Evolutionary conservation across 2,329 filamentous ascomycete genomes (phyloP).

Genomic region (Cryphonectria japonica): DNA sequence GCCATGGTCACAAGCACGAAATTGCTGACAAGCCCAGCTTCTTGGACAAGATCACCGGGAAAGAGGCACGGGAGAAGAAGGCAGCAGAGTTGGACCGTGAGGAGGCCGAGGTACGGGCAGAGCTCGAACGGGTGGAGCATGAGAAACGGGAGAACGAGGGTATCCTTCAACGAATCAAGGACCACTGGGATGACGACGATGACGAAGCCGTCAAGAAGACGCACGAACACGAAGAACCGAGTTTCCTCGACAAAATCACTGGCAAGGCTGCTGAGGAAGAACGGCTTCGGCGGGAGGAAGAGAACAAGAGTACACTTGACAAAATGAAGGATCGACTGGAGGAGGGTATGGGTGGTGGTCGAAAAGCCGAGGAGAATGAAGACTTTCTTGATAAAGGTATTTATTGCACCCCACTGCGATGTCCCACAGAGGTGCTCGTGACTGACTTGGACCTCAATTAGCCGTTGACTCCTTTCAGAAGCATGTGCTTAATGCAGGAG

Average conservation of each 20-base stretch:
- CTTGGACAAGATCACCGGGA: slow-evolving; percentile 26
- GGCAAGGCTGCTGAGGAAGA: slow-evolving; percentile 27
- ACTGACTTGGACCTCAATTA: slow-evolving; percentile 39
- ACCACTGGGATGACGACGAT: slow-evolving; percentile 8
- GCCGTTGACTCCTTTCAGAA: slow-evolving; percentile 80
- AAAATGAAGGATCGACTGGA: slow-evolving; percentile 65
- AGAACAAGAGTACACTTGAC: slow-evolving; percentile 17
- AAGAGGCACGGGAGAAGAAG: slow-evolving; percentile 9
- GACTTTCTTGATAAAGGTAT: slow-evolving; percentile 79
- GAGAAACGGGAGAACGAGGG: slow-evolving; percentile 28
- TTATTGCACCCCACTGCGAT: not conserved
- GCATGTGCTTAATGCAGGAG: slow-evolving; percentile 70
- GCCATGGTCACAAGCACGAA: slow-evolving; percentile 5
- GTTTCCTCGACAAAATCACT: slow-evolving; percentile 25
- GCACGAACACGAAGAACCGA: slow-evolving; percentile 12
- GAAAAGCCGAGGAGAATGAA: slow-evolving; percentile 78
- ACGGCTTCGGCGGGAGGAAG: slow-evolving; percentile 23
- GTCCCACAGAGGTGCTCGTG: not conserved
- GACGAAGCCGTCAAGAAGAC: not conserved
- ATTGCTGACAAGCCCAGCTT: slow-evolving; percentile 16
- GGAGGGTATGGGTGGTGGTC: slow-evolving; percentile 71
- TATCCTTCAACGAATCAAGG: slow-evolving; percentile 22
- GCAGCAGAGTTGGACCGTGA: slow-evolving; percentile 16
- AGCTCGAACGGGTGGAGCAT: slow-evolving; percentile 17
- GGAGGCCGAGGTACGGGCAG: slow-evolving; percentile 22